These are phyloP conservation scores for Salix caprea DNA, from an alignment of 345 rosid species.

Conservation along the genomic window DNA sequence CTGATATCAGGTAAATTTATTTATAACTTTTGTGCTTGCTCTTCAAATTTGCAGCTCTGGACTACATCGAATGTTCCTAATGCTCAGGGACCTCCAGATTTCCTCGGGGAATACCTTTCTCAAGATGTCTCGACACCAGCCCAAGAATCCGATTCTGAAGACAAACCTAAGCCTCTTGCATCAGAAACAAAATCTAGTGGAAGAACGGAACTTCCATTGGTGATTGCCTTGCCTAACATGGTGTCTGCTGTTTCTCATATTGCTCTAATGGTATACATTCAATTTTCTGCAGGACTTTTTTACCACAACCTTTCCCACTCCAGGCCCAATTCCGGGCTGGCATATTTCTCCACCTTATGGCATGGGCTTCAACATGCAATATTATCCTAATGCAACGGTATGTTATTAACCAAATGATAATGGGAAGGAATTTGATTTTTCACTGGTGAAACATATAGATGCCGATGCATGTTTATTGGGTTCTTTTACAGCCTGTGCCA, in stretches of 20 bases:
- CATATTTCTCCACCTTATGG: conserved; percentile 41
- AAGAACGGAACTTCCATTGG: conserved; percentile 74
- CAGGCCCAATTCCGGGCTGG: conserved; percentile 46
- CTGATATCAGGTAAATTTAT: not conserved
- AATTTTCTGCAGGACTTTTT: conserved; percentile 61
- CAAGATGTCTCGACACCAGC: conserved; percentile 22
- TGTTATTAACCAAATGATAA: conserved; percentile 4
- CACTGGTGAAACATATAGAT: not conserved
- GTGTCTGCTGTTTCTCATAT: conserved; percentile 7
- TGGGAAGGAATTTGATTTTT: not conserved
- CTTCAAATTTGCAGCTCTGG: conserved; percentile 23
- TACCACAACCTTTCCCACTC: conserved; percentile 41
- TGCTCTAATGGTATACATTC: conserved; percentile 8
- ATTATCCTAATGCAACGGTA: conserved; percentile 56
- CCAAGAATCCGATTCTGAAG: conserved; percentile 24
- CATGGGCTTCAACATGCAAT: conserved; percentile 46
- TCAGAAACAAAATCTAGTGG: conserved; percentile 30
- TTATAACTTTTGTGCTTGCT: conserved; percentile 8
- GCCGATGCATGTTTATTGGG: not conserved
- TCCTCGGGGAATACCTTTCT: conserved; percentile 28
- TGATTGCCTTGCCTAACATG: conserved; percentile 21
- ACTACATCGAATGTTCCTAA: conserved; percentile 16
- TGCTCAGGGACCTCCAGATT: conserved; percentile 27
- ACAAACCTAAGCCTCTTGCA: conserved; percentile 28
- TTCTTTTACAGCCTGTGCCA: conserved; percentile 37